Evolutionary conservation across 495 filamentous ascomycete species (phyloP).

Genomic region (Podospora sp.): DNA sequence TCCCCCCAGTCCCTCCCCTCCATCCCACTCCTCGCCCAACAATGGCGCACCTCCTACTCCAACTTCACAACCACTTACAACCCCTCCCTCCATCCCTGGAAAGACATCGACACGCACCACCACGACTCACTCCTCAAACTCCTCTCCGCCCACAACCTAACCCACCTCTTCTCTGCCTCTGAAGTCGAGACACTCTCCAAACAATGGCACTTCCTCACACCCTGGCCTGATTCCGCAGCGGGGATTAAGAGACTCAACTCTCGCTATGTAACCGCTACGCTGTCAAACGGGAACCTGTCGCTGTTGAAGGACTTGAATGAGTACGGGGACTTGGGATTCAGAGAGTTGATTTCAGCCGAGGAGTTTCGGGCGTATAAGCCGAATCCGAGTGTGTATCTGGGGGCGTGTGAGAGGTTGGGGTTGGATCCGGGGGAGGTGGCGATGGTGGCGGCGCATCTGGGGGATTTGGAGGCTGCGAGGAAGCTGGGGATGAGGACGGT

Average conservation of each 20-base stretch:
- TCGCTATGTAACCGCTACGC: conserved; percentile 60
- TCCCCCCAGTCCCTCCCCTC: conserved; percentile 40
- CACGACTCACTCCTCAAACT: conserved; percentile 60
- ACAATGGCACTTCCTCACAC: conserved; percentile 70
- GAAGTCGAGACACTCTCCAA: conserved; percentile 61
- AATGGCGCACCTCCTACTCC: conserved; percentile 69
- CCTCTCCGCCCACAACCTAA: conserved; percentile 56
- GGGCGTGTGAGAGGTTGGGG: conserved; percentile 62
- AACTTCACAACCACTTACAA: conserved; percentile 60
- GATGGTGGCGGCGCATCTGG: conserved; percentile 78
- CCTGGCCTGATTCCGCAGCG: conserved; percentile 65
- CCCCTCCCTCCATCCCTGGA: conserved; percentile 50
- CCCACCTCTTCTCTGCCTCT: conserved; percentile 59
- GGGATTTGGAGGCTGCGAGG: conserved; percentile 68
- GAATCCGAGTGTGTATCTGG: conserved; percentile 64
- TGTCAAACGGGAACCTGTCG: conserved; percentile 73
- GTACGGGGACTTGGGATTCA: conserved; percentile 62
- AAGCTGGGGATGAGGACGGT: conserved; percentile 65
- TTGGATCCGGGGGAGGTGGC: conserved; percentile 63
- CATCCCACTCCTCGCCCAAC: conserved; percentile 62
- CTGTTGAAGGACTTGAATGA: conserved; percentile 65
- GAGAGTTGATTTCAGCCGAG: conserved; percentile 63
- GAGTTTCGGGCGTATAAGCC: conserved; percentile 82
- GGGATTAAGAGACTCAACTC: conserved; percentile 60
- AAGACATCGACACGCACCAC: conserved; percentile 69